Base-by-base conservation (phyloP, 2,329 filamentous ascomycete genomes). In the Diplocarpon mali region DNA sequence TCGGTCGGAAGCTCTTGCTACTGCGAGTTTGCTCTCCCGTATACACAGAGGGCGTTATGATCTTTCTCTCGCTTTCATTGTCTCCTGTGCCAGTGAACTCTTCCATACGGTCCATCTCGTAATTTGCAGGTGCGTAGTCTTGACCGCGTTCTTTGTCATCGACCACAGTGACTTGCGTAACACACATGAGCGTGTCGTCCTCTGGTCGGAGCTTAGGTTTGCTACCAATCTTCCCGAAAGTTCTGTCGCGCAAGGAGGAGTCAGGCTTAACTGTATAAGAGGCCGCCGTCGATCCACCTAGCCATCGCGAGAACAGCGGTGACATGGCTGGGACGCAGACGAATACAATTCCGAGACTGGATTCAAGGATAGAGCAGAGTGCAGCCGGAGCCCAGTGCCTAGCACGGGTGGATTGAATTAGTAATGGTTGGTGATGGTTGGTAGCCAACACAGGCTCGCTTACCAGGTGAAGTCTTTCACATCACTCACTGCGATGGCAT, bases 331-430 rank as follows among this genome's bases (percentile, higher is more conserved):
- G 48, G 5, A 50, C 48, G 28, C 42, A 48, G 37, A 45, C 48
- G 38, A 47, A 50, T 8, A 48, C 42, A 44, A 50, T 50, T 10
- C 45, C 45, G 5, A 50, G 15, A 20, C 42, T 48, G 5, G 42
- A 45, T 37, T 50, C 48, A 16, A 50, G 42, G 15, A 47, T 45
- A 3, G 45, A 43, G n/a, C 38, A 44, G 14, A 50, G 45, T 20
- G 42, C 48, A 13, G 45, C 44, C 14, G 45, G 42, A 16, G 48
- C 48, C 45, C 48, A 50, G 30, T 41, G 40, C 47, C 47, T 49
- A n/a, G 15, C 13, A 17, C 15, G 14, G 15, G 15, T 15, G 9
- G 15, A 7, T 3, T 5, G 15, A 5, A 35, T 35, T 15, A 16
- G 34, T 5, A 16, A 32, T 12, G 30, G 30, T 14, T 14, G 3